Evolutionary conservation across 2,329 filamentous ascomycete genomes (phyloP), one percentile per base, ranked within the genome.

Genomic region (Phaeosphaeriaceae sp.): DNA sequence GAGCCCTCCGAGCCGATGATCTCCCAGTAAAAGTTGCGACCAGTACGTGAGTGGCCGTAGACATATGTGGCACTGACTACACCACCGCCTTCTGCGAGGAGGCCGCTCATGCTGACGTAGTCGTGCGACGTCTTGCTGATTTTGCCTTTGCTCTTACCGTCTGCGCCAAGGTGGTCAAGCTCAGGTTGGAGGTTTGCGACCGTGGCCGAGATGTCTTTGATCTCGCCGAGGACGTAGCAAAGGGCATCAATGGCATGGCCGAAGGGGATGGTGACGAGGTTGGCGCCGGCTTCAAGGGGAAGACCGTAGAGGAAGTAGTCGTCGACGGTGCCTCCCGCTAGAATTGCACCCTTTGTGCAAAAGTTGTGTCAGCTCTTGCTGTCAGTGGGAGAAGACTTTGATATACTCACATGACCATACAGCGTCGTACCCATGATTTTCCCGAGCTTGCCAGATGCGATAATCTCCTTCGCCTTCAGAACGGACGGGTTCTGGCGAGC

Each of bases 291-390:
- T 8, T 79, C 75, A 11, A 80, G 75, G 5, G 85, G 76, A 0
- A 82, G 69, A 44, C 85, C 84, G 58, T 88, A 89, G 26, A 76
- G 69, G 28, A 85, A 65, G 8, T 49, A 32, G 17, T 69, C 58
- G 1, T 35, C 28, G 0, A 68, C 47, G 1, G 58, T 56, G 1
- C 66, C 57, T 3, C 71, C 70, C 9, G 26, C 26, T 9, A 68
- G 70, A 3, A 76, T 64, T 15, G 54, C 30, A 2, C 68, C 70
- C 54, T 73, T 48, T 19, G 51, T 13, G 35, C 11, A 9, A 24
- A 26, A 21, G 40, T 2, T 2, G 28, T n/a, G 5, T 63, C 28
- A 63, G 46, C 40, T n/a, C 40, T 2, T 23, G 35, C 9, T 23
- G 9, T 11, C n/a, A n/a, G 3, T 10, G 17, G 42, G 11, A 13